Evolutionary conservation across 345 rosid species (phyloP).

Genomic region (Arabidopsis thaliana): DNA sequence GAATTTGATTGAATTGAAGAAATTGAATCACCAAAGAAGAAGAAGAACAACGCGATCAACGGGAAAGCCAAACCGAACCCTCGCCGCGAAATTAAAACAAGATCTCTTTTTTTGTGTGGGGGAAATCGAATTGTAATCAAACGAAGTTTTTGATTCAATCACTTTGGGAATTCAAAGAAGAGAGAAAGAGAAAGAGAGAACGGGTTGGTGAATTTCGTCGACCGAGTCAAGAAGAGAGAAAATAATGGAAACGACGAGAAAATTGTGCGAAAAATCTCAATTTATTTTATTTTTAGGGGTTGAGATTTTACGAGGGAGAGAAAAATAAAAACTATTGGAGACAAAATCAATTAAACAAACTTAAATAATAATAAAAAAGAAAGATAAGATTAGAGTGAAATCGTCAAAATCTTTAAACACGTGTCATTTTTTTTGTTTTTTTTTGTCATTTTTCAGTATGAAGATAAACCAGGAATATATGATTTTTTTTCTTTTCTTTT

Average conservation of each 20-base stretch:
- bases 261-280: slow-evolving; percentile 21
- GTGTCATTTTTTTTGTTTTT: slow-evolving; percentile 39
- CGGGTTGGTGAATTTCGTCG: slow-evolving; percentile 43
- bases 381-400: slow-evolving; percentile 45
- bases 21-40: slow-evolving; percentile 21
- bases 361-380: background rate
- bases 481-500: background rate
- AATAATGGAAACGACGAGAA: slow-evolving; percentile 43
- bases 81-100: slow-evolving; percentile 29
- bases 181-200: slow-evolving; percentile 20
- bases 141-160: slow-evolving; percentile 21
- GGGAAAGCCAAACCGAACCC: slow-evolving; percentile 42
- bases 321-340: background rate
- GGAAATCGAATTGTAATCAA: slow-evolving; percentile 9
- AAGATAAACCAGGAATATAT: slow-evolving; percentile 25
- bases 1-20: slow-evolving; percentile 6
- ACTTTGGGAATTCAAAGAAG: slow-evolving; percentile 24
- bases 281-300: slow-evolving; percentile 14
- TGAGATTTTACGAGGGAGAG: slow-evolving; percentile 39
- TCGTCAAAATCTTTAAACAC: slow-evolving; percentile 47
- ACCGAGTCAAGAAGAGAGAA: slow-evolving; percentile 53
- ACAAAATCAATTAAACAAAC: background rate
- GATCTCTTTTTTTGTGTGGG: slow-evolving; percentile 25
- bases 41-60: slow-evolving; percentile 15
- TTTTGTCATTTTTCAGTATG: slow-evolving; percentile 46